Evolutionary conservation across 176 grass and related monocot genomes (phyloP).

Genomic region (Juncus inflexus): DNA sequence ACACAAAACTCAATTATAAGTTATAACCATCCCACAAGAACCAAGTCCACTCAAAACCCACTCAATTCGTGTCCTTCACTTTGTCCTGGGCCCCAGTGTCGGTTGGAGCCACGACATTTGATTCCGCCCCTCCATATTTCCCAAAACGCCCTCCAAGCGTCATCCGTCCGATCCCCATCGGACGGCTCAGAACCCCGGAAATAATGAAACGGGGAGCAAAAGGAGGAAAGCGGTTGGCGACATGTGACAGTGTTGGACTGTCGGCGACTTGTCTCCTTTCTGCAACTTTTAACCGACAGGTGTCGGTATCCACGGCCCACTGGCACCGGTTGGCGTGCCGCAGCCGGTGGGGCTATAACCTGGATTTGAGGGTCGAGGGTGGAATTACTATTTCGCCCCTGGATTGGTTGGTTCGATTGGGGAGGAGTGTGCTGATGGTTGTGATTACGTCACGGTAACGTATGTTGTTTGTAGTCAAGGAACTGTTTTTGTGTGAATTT

Average conservation of each 20-base stretch:
- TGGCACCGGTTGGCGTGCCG: conserved; percentile 14
- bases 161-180: conserved; percentile 28
- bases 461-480: too few relatives aligned
- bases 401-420: not conserved
- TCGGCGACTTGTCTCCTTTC: conserved; percentile 44
- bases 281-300: conserved; percentile 13
- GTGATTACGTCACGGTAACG: not conserved
- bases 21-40: not conserved
- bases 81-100: conserved; percentile 35
- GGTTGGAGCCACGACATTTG: conserved; percentile 43
- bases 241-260: conserved; percentile 46
- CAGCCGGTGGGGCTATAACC: conserved; percentile 16
- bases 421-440: not conserved
- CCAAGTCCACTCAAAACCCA: not conserved
- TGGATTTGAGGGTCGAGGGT: conserved; percentile 10
- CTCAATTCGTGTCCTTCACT: conserved; percentile 25
- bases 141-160: not conserved
- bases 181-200: conserved; percentile 1
- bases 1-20: not conserved
- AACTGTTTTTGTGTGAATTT: too few relatives aligned
- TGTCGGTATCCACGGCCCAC: conserved; percentile 20
- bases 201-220: not conserved
- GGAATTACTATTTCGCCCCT: conserved; percentile 9
- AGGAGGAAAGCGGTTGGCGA: not conserved
- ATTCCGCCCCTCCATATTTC: not conserved